Conservation (phyloP, 2,329 filamentous ascomycete species). For the Colletotrichum limetticola region DNA sequence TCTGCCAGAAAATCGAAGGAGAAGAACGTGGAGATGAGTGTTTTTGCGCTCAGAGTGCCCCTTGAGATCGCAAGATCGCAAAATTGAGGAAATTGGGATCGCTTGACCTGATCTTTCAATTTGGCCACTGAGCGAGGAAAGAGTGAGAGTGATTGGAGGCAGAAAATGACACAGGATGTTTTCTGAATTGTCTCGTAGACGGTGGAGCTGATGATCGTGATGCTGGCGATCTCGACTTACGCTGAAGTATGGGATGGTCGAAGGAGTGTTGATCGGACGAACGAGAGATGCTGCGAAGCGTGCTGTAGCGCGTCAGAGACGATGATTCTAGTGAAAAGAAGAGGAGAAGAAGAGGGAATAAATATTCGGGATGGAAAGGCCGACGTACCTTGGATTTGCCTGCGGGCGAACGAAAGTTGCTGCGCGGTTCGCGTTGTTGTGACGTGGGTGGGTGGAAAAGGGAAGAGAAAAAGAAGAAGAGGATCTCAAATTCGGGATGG, state of each 20-base stretch:
- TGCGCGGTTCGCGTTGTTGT: background rate
- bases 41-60: background rate
- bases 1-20: background rate
- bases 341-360: background rate
- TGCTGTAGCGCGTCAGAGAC: background rate
- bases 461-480: background rate
- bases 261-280: slow-evolving; percentile 4
- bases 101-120: background rate
- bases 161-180: background rate
- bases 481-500: background rate
- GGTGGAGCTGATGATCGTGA: background rate
- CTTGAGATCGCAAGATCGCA: background rate
- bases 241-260: background rate
- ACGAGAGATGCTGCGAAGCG: slow-evolving; percentile 6
- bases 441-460: slow-evolving; percentile 1
- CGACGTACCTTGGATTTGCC: slow-evolving; percentile 4
- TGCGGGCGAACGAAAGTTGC: slow-evolving; percentile 11
- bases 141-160: background rate
- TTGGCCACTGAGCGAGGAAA: too few relatives aligned
- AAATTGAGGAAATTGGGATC: background rate
- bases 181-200: background rate
- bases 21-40: background rate
- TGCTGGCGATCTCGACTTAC: slow-evolving; percentile 2
- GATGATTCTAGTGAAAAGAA: background rate
- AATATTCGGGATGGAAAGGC: background rate